phyloP scores from a whole-genome alignment of 2,329 filamentous ascomycete genomes.

The Aspergillus phoenicis region DNA sequence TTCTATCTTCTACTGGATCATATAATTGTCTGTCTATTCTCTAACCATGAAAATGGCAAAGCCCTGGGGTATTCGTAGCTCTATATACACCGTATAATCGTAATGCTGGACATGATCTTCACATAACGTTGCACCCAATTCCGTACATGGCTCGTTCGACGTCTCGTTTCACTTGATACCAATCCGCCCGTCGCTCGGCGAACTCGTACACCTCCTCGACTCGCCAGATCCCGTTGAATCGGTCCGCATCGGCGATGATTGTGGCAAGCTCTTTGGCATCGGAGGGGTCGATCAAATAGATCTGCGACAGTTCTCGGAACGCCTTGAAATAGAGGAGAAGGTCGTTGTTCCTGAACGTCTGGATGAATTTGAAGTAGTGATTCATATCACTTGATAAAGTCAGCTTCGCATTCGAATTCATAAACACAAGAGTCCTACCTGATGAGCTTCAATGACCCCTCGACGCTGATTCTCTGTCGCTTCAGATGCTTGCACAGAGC shows the following conservation, averaged over 20 bases:
- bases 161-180: conserved; percentile 84
- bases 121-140: conserved; percentile 86
- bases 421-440: conserved; percentile 46
- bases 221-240: conserved; percentile 89
- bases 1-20: not conserved
- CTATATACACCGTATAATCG: conserved; percentile 19
- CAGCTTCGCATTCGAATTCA: not conserved
- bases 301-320: conserved; percentile 87
- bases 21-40: not conserved
- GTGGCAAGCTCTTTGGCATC: conserved; percentile 94
- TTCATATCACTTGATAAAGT: conserved; percentile 75
- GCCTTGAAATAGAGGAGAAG: conserved; percentile 89
- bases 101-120: conserved; percentile 33
- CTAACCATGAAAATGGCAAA: not conserved
- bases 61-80: conserved; percentile 13
- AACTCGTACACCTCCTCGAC: conserved; percentile 98
- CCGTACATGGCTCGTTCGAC: conserved; percentile 98
- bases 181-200: conserved; percentile 89
- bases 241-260: conserved; percentile 87
- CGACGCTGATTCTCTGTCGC: conserved; percentile 85
- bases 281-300: conserved; percentile 84
- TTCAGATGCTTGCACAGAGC: conserved; percentile 97
- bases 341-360: conserved; percentile 78
- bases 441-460: conserved; percentile 88
- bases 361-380: conserved; percentile 83